Conservation (phyloP, 83 land plant genomes). For the Picea abies region DNA sequence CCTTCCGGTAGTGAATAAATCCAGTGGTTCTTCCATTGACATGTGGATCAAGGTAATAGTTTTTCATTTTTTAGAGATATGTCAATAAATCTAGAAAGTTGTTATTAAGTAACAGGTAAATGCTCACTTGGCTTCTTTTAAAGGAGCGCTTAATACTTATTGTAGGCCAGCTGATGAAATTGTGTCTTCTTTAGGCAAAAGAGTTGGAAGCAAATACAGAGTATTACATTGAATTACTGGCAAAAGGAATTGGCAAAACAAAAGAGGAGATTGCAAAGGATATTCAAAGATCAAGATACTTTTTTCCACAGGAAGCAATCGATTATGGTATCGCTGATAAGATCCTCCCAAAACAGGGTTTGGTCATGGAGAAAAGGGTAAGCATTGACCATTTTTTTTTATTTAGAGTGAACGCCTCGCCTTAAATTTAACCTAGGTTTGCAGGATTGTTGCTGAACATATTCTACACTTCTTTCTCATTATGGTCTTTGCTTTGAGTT, state of each 20-base stretch:
- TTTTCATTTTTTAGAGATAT: not conserved
- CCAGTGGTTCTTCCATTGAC: slow-evolving; percentile 85
- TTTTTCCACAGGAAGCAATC: slow-evolving; percentile 82
- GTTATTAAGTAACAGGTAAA: not conserved
- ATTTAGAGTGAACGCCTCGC: not conserved
- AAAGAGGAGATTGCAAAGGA: slow-evolving; percentile 85
- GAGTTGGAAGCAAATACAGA: slow-evolving; percentile 87
- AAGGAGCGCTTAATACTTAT: slow-evolving; percentile 1
- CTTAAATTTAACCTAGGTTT: not conserved
- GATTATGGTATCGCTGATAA: slow-evolving; percentile 93
- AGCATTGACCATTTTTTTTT: not conserved
- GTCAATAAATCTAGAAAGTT: not conserved
- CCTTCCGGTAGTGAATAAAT: slow-evolving; percentile 75
- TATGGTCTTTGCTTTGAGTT: not conserved
- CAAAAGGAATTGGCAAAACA: slow-evolving; percentile 80
- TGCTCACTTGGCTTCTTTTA: not conserved
- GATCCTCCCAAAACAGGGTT: slow-evolving; percentile 62
- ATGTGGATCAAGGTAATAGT: slow-evolving; percentile 89
- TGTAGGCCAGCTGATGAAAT: not conserved
- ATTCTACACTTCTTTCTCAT: too few species aligned
- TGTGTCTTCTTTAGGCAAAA: slow-evolving; percentile 58
- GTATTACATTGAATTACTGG: slow-evolving; percentile 73
- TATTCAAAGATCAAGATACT: slow-evolving; percentile 69
- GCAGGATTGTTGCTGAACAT: slow-evolving; percentile 7
- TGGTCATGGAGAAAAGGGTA: slow-evolving; percentile 67